Evolutionary conservation across 139 green algal species (phyloP).

Genomic region (Chlorella sp.): DNA sequence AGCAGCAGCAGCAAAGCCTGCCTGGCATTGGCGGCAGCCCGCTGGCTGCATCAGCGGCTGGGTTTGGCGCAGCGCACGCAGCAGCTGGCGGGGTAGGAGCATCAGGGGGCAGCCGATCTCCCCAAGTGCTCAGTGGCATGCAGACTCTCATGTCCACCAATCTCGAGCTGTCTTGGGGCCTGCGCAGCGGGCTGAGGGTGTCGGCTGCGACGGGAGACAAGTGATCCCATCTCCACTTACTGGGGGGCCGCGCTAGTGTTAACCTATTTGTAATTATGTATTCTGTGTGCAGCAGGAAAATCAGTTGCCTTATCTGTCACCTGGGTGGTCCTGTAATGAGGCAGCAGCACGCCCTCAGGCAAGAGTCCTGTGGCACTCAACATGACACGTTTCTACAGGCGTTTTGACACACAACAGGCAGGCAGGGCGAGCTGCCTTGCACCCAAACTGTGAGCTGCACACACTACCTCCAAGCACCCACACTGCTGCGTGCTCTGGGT

Average conservation of each 20-base stretch:
- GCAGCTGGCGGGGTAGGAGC: background rate
- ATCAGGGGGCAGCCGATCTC: background rate
- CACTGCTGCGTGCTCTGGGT: too few relatives aligned
- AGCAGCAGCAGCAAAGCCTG: background rate
- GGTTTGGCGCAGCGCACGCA: background rate
- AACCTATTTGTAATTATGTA: too few relatives aligned
- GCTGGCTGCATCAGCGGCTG: background rate
- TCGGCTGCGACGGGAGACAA: background rate
- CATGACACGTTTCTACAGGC: too few relatives aligned
- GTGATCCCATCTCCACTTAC: background rate
- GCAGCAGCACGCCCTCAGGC: too few relatives aligned
- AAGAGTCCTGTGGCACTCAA: too few relatives aligned
- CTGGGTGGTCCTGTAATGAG: too few relatives aligned
- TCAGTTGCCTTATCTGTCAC: too few relatives aligned
- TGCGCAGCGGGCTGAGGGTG: background rate
- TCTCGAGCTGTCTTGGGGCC: background rate
- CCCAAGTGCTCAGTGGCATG: background rate
- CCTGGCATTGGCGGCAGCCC: background rate
- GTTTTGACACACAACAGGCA: too few relatives aligned
- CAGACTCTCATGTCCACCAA: background rate
- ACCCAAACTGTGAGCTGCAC: too few relatives aligned
- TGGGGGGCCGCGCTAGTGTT: too few relatives aligned
- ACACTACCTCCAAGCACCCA: too few relatives aligned
- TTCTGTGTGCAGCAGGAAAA: background rate
- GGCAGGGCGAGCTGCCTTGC: too few relatives aligned